Percentiles rank a stretch among this genome's conserved stretches.
Conservation (phyloP, 805 yeast genomes). For the Metschnikowia arizonensis region DNA sequence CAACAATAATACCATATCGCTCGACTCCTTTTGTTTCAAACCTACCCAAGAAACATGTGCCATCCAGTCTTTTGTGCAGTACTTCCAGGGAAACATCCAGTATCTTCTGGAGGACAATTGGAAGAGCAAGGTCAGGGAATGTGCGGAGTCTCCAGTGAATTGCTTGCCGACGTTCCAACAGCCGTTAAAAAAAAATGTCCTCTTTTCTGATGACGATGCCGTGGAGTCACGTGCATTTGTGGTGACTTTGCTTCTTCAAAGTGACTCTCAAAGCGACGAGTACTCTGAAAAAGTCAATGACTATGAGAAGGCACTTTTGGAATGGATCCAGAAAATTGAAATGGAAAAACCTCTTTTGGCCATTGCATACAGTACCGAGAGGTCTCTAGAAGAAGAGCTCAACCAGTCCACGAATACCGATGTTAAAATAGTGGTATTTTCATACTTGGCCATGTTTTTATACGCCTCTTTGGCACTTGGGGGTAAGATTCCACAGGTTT, state of each 20-base stretch:
- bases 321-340: conserved; percentile 43
- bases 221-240: conserved; percentile 68
- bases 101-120: conserved; percentile 51
- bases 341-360: conserved; percentile 55
- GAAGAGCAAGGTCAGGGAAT: conserved; percentile 49
- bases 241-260: conserved; percentile 66
- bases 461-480: conserved; percentile 84
- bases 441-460: conserved; percentile 81
- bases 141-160: conserved; percentile 79
- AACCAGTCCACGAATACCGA: conserved; percentile 81
- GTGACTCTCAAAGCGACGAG: conserved; percentile 39
- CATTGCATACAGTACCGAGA: conserved; percentile 74
- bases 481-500: conserved; percentile 45
- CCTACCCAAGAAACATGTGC: conserved; percentile 80
- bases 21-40: conserved; percentile 74
- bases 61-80: conserved; percentile 84
- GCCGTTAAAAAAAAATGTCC: conserved; percentile 67
- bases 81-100: conserved; percentile 62
- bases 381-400: conserved; percentile 79
- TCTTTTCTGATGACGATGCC: conserved; percentile 54
- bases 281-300: conserved; percentile 38
- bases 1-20: conserved; percentile 22
- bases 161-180: conserved; percentile 91
- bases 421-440: conserved; percentile 58
- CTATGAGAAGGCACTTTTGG: conserved; percentile 74